Conservation (phyloP, 257 asterid species). For the Scutellaria barbata region DNA sequence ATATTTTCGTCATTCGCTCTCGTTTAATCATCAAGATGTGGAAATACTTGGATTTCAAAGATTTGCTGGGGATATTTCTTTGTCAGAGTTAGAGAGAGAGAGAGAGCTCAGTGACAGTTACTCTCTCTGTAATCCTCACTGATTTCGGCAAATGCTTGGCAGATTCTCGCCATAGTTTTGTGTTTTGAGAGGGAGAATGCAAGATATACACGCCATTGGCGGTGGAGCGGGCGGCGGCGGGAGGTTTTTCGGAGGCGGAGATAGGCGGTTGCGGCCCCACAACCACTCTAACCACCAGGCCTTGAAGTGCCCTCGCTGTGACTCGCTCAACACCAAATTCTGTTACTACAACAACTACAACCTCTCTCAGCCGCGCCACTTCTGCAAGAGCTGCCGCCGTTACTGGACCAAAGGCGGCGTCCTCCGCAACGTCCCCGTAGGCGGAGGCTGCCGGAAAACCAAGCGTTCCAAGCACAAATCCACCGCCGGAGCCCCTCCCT, state of each 20-base stretch:
- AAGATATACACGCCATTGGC: slow-evolving; percentile 61
- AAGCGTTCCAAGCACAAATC: slow-evolving; percentile 62
- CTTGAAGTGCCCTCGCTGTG: slow-evolving; percentile 91
- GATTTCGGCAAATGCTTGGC: no score
- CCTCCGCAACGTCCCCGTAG: slow-evolving; percentile 91
- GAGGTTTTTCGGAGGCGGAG: slow-evolving; percentile 50
- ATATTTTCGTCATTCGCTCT: no score
- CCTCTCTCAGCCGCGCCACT: slow-evolving; percentile 92
- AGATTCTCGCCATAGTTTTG: neutral
- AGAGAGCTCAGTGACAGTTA: no score
- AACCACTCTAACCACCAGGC: slow-evolving; percentile 44
- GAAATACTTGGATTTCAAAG: no score
- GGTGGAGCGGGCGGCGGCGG: slow-evolving; percentile 30
- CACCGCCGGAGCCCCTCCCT: neutral
- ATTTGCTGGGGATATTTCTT: no score
- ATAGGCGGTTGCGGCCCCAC: slow-evolving; percentile 65
- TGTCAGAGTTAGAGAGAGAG: no score
- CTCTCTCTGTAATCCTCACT: no score
- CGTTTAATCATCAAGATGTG: no score
- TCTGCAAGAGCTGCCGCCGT: slow-evolving; percentile 86
- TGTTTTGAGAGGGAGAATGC: slow-evolving; percentile 46
- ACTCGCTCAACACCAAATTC: slow-evolving; percentile 80
- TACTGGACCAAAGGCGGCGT: slow-evolving; percentile 98
- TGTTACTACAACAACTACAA: slow-evolving; percentile 91
- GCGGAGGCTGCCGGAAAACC: slow-evolving; percentile 92